These are phyloP conservation scores for Fraxinus dipetala DNA, from an alignment of 305 asterid genomes.

Conservation along the genomic window DNA sequence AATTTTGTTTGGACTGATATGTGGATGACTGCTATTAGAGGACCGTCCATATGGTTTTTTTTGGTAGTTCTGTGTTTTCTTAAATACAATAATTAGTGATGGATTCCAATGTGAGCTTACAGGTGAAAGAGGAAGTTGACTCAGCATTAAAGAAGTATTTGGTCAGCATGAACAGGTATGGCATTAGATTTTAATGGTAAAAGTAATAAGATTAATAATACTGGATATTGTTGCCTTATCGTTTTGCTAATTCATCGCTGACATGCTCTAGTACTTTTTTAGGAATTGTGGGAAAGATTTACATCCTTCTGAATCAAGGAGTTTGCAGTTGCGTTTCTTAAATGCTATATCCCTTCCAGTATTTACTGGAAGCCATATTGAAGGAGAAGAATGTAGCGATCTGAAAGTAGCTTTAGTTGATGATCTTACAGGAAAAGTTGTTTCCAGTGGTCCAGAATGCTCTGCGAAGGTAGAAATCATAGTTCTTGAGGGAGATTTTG, in stretches of 20 bases:
- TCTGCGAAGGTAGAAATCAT: conserved; percentile 71
- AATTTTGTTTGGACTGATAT: background rate
- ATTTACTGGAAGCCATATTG: conserved; percentile 87
- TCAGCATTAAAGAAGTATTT: conserved; percentile 61
- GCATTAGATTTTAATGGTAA: background rate
- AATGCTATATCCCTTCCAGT: conserved; percentile 73
- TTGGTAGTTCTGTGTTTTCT: background rate
- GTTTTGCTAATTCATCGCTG: background rate
- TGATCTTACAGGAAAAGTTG: conserved; percentile 47
- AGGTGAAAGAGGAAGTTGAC: conserved; percentile 94
- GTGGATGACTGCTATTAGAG: background rate
- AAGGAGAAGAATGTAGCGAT: conserved; percentile 63
- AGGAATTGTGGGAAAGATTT: conserved; percentile 63
- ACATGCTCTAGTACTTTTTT: background rate
- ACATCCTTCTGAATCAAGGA: conserved; percentile 54
- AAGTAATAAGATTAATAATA: background rate
- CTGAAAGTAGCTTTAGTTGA: conserved; percentile 66
- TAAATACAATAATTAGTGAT: conserved; percentile 4
- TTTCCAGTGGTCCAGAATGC: conserved; percentile 55
- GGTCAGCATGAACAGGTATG: conserved; percentile 58
- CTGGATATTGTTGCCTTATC: background rate
- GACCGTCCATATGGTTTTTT: background rate
- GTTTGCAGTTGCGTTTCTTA: conserved; percentile 52
- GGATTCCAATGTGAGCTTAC: conserved; percentile 30
- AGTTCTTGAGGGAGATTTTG: conserved; percentile 96